These are phyloP conservation scores for Antitrichia curtipendula DNA, from an alignment of 225 moss, liverwort and hornwort genomes.

Conservation along the genomic window DNA sequence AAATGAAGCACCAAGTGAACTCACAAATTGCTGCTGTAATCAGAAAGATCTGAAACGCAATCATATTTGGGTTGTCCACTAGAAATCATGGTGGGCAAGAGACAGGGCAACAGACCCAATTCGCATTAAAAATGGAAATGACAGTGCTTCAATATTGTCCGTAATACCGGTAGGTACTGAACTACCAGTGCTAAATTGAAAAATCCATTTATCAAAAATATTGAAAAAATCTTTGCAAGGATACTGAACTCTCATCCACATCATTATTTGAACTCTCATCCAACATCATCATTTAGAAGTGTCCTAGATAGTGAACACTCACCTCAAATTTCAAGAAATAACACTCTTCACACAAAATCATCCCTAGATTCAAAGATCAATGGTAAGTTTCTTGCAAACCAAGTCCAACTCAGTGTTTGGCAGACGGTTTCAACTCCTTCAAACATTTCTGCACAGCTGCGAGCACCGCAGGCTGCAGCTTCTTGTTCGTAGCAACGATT, in stretches of 20 bases:
- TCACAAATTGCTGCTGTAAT: too few species aligned
- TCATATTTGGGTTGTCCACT: background rate
- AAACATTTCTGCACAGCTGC: constrained; percentile 70
- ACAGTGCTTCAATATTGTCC: background rate
- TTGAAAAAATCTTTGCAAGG: background rate
- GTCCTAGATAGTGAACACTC: background rate
- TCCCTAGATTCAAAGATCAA: background rate
- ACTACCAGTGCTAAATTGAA: background rate
- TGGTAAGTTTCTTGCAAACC: background rate
- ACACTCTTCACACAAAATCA: background rate
- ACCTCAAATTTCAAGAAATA: background rate
- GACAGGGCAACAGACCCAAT: background rate
- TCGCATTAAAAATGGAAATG: background rate
- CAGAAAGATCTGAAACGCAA: background rate
- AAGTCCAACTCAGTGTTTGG: constrained; percentile 14
- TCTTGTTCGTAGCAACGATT: constrained; percentile 89
- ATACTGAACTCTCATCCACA: too few species aligned
- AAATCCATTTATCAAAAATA: background rate
- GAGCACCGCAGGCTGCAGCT: constrained; percentile 49
- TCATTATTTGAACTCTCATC: background rate
- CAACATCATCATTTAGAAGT: background rate
- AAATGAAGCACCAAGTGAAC: background rate
- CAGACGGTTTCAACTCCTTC: constrained; percentile 25
- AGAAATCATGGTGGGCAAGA: background rate
- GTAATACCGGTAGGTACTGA: background rate